Base-by-base conservation (phyloP, 192 early-diverging fungal species). In the Rhizoclosmatium sp. region DNA sequence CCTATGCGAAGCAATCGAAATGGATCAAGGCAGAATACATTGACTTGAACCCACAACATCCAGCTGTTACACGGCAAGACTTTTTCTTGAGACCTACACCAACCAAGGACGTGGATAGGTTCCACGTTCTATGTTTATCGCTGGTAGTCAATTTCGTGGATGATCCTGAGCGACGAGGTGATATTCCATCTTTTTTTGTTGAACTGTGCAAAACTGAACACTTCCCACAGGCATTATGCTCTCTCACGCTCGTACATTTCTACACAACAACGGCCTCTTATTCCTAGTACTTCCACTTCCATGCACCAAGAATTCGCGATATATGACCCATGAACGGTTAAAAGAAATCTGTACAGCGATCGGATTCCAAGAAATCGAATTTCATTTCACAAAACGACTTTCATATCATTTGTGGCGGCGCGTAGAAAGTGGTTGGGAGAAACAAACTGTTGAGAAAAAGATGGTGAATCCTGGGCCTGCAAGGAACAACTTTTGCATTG, bases 61-160 rank as follows among this genome's bases (percentile, higher is more conserved):
- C 85, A 0, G 76, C 82, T 2, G 93, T 97, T 41, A 80, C 83
- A 41, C 85, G 92, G 71, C 95, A 95, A 72, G 96, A 97, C 79
- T 95, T 96, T 87, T 85, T 97, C 45, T 90, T 92, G 47, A 91
- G 92, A 79, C 84, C 88, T 9, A 75, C 83, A 2, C 88, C 88
- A 0, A 23, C 58, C 0, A 73, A 23, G 3, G 83, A 78, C 31
- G 73, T 81, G 0, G 84, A 92, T 0, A 73, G 81, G 23, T 97
- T 94, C 81, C 86, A 97, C 67, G 88, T 94, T 40, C 82, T 97
- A 0, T 94, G 93, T 70, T 85, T 97, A 19, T 92, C 90, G 14
- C 79, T 97, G 0, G 96, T 97, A 0, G 91, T 97, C 59, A 97
- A 97, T 81, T 97, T 97, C 89, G 93, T 95, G 0, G 91, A 91